phyloP scores from a whole-genome alignment of 192 early-diverging fungal species.

The Entomortierella chlamydospora region DNA sequence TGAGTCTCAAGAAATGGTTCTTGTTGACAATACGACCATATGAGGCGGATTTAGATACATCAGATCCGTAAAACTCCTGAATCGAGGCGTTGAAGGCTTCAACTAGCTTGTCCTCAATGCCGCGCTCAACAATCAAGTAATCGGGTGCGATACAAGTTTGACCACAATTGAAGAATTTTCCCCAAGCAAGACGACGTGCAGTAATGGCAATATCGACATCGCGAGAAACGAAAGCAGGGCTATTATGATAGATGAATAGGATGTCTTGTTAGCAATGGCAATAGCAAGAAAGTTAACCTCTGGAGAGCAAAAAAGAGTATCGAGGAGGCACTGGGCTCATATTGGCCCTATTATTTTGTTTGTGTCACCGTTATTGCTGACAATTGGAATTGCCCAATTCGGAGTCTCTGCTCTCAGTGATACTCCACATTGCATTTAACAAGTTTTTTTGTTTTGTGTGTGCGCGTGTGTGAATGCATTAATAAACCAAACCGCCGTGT shows the following conservation, averaged over 20 bases:
- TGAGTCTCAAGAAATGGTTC: constrained; percentile 72
- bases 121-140: constrained; percentile 73
- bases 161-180: constrained; percentile 89
- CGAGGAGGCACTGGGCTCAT: too few relatives aligned
- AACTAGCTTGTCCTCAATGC: constrained; percentile 62
- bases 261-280: too few relatives aligned
- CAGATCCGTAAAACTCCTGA: constrained; percentile 55
- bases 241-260: too few relatives aligned
- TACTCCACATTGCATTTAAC: too few relatives aligned
- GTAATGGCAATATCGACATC: constrained; percentile 74
- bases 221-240: constrained; percentile 74
- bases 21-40: constrained; percentile 75
- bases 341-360: too few relatives aligned
- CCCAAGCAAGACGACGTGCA: constrained; percentile 84
- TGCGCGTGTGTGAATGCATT: too few relatives aligned
- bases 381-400: too few relatives aligned
- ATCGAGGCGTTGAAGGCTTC: constrained; percentile 63
- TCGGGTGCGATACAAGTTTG: constrained; percentile 89
- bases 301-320: neutral
- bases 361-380: too few relatives aligned
- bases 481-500: too few relatives aligned
- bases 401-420: too few relatives aligned
- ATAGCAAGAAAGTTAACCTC: neutral
- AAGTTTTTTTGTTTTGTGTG: too few relatives aligned
- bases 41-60: constrained; percentile 54